phyloP scores from a whole-genome alignment of 352 stramenopile genomes.

The Globisporangium mamillatum region DNA sequence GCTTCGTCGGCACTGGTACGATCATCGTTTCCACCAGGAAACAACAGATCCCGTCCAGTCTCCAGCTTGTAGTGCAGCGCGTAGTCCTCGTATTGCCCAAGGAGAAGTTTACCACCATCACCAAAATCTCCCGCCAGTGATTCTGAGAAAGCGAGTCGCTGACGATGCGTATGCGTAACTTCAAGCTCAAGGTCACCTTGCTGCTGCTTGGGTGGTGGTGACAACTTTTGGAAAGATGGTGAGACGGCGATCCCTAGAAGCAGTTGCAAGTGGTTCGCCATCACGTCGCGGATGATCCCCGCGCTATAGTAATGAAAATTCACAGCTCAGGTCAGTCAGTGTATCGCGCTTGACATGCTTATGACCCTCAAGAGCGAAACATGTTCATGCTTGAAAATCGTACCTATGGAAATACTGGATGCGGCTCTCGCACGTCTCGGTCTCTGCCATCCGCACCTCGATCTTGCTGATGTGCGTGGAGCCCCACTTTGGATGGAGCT shows the following conservation, averaged over 20 bases:
- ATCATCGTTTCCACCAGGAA: not conserved
- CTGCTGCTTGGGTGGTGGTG: not conserved
- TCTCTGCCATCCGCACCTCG: conserved; percentile 68
- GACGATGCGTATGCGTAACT: too few relatives aligned
- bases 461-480: conserved; percentile 22
- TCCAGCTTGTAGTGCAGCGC: conserved; percentile 26
- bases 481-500: conserved; percentile 33
- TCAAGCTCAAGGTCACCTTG: not conserved
- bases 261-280: conserved; percentile 80
- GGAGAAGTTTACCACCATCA: not conserved
- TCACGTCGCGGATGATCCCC: conserved; percentile 79
- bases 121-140: conserved; percentile 7
- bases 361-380: too few relatives aligned
- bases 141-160: conserved; percentile 23
- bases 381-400: not conserved
- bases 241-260: conserved; percentile 38
- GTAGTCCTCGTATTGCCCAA: conserved; percentile 43
- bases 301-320: conserved; percentile 21
- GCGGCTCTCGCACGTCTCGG: conserved; percentile 50
- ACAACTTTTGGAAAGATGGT: conserved; percentile 25
- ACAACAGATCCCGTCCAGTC: conserved; percentile 6
- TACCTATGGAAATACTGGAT: conserved; percentile 72
- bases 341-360: not conserved
- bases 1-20: not conserved
- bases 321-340: not conserved